Base-by-base conservation (phyloP, 805 yeast species). In the Metschnikowia chrysomelidarum region DNA sequence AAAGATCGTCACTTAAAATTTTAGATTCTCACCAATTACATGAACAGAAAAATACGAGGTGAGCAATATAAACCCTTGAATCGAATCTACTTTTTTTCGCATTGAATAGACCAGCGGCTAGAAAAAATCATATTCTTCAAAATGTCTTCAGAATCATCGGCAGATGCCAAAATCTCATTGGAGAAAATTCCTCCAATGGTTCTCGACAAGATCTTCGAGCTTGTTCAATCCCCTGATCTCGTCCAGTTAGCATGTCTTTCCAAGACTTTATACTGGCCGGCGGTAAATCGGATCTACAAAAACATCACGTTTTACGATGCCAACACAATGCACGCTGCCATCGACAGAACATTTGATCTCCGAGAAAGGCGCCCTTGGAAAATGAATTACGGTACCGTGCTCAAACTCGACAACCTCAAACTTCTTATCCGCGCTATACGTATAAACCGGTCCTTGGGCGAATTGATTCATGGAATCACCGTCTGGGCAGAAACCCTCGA, bases 241-340 rank as follows among this genome's bases (percentile, higher is more conserved):
- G 40, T 56, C 15, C 50, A 37, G 15, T 27, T 56, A 6, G 50
- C 58, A 19, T 20, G 48, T 5, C 33, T 52, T 4, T 47, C 56
- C 27, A 42, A 47, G 22, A 33, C 40, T 27, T 46, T 57, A n/a
- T 59, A 56, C 33, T 38, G 53, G 14, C 62, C 59, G 2, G 61
- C 64, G 1, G 50, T 49, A 0, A 37, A 38, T 18, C 44, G 51
- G 19, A 30, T 60, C 9, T 58, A 59, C 40, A 36, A 42, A n/a
- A 48, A 44, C 20, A 45, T 59, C 8, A n/a, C n/a, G n/a, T n/a
- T n/a, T n/a, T n/a, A n/a, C n/a, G n/a, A n/a, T n/a, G n/a, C n/a
- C n/a, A n/a, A n/a, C n/a, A n/a, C n/a, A n/a, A n/a, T n/a, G n/a
- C n/a, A n/a, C n/a, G n/a, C n/a, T n/a, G n/a, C n/a, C n/a, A n/a